phyloP scores from a whole-genome alignment of 2,329 filamentous ascomycete genomes.

The Amauroascus verrucosus region DNA sequence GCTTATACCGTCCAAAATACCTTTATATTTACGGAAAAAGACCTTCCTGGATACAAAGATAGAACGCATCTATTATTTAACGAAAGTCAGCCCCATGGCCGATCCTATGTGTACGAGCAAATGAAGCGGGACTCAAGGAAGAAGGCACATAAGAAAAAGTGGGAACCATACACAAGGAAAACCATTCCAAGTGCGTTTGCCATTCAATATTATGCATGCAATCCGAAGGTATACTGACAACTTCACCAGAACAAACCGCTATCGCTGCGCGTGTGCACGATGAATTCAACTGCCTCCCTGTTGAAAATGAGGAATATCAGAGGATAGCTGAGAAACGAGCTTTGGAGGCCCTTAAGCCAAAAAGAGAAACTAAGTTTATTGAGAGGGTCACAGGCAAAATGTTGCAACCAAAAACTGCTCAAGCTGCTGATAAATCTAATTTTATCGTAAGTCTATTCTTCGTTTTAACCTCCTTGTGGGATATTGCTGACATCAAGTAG shows the following conservation, averaged over 20 bases:
- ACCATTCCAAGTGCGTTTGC: conserved; percentile 59
- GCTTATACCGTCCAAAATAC: conserved; percentile 59
- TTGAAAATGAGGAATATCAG: conserved; percentile 60
- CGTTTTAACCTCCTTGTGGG: background rate
- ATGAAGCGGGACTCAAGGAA: conserved; percentile 37
- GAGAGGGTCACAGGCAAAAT: conserved; percentile 39
- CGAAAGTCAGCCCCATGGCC: conserved; percentile 26
- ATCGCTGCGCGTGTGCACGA: conserved; percentile 62
- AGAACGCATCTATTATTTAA: conserved; percentile 35
- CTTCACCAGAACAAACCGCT: conserved; percentile 60
- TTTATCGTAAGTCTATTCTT: conserved; percentile 33
- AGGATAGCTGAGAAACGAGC: conserved; percentile 50
- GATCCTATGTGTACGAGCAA: conserved; percentile 39
- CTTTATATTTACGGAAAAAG: conserved; percentile 87
- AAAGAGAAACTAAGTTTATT: conserved; percentile 45
- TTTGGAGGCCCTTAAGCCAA: conserved; percentile 51
- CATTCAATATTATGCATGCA: background rate
- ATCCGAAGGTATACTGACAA: background rate
- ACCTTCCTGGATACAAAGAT: conserved; percentile 64
- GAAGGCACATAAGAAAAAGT: conserved; percentile 43
- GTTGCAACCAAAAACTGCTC: conserved; percentile 49
- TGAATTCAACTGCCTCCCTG: conserved; percentile 64
- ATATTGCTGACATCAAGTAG: conserved; percentile 19
- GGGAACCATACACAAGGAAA: conserved; percentile 47
- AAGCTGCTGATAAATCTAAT: conserved; percentile 34